A percentile compares a stretch with the other conserved stretches of the same genome.
Evolutionary conservation across 106 monocot genomes (phyloP).

Genomic region (Dioscorea zingiberensis): DNA sequence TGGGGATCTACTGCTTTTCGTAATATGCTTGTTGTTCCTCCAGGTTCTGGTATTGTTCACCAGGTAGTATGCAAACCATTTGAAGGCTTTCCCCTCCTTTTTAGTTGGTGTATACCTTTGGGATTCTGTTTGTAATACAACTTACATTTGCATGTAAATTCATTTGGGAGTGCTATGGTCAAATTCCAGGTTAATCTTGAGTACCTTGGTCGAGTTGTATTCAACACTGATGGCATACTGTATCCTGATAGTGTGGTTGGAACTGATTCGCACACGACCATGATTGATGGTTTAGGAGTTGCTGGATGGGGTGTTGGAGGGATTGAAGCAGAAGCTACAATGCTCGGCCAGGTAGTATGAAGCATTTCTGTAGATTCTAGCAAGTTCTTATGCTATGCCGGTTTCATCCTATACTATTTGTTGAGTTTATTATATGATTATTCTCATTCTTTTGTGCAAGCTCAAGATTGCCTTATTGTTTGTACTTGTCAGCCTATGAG

Average conservation of each 20-base stretch:
- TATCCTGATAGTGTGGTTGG: conserved; percentile 97
- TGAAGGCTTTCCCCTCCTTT: neutral
- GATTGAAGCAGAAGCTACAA: conserved; percentile 94
- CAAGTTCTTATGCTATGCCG: no score
- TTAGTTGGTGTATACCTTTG: neutral
- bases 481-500: conserved; percentile 68
- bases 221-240: conserved; percentile 65
- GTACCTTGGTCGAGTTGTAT: conserved; percentile 93
- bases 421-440: no score
- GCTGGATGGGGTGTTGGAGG: conserved; percentile 94
- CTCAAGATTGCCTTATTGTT: neutral
- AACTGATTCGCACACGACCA: conserved; percentile 95
- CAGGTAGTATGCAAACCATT: conserved; percentile 37
- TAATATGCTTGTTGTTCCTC: conserved; percentile 98
- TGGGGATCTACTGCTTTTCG: conserved; percentile 91
- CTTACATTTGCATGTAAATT: no score
- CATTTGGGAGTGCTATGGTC: neutral
- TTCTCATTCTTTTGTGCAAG: neutral
- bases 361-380: neutral
- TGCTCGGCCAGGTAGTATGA: conserved; percentile 86
- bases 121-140: no score
- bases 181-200: conserved; percentile 84
- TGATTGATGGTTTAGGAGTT: conserved; percentile 93
- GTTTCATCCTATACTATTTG: no score
- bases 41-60: conserved; percentile 97